Evolutionary conservation across 1,284 basidiomycete species (phyloP).

Genomic region (Irpex sp.): DNA sequence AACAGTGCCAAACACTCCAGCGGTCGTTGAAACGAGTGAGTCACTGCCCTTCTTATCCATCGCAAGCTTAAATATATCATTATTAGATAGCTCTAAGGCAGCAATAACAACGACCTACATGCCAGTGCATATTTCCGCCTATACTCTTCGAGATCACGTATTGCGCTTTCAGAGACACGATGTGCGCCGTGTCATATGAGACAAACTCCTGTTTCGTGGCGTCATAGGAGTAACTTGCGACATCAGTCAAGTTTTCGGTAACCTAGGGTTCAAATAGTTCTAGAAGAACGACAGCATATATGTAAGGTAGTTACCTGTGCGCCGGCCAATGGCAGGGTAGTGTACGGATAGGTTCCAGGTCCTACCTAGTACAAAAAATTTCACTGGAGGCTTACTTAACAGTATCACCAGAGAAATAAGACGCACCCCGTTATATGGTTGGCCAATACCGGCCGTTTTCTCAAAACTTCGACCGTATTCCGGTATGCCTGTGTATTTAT

Average conservation of each 20-base stretch:
- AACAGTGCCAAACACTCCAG: slow-evolving; percentile 44
- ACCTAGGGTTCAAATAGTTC: slow-evolving; percentile 31
- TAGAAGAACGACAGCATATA: neutral
- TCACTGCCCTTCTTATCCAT: slow-evolving; percentile 56
- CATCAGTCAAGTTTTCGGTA: slow-evolving; percentile 67
- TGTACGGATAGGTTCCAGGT: slow-evolving; percentile 78
- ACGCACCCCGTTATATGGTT: slow-evolving; percentile 66
- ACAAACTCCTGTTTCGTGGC: slow-evolving; percentile 58
- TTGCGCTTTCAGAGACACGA: slow-evolving; percentile 70
- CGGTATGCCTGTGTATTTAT: slow-evolving; percentile 49
- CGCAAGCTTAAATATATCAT: slow-evolving; percentile 56
- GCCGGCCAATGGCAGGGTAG: slow-evolving; percentile 62
- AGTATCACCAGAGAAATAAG: no score
- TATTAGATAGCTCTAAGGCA: no score
- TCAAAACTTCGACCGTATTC: slow-evolving; percentile 85
- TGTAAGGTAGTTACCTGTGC: slow-evolving; percentile 31
- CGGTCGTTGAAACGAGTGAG: slow-evolving; percentile 54
- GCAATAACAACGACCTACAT: slow-evolving; percentile 39
- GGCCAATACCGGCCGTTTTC: slow-evolving; percentile 71
- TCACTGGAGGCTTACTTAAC: no score
- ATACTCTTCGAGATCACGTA: slow-evolving; percentile 67
- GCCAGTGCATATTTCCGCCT: slow-evolving; percentile 83
- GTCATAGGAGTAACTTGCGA: slow-evolving; percentile 82
- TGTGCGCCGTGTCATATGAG: slow-evolving; percentile 79
- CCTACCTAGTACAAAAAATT: slow-evolving; percentile 50